phyloP scores from a whole-genome alignment of 345 rosid genomes.

The Ceriops tagal region DNA sequence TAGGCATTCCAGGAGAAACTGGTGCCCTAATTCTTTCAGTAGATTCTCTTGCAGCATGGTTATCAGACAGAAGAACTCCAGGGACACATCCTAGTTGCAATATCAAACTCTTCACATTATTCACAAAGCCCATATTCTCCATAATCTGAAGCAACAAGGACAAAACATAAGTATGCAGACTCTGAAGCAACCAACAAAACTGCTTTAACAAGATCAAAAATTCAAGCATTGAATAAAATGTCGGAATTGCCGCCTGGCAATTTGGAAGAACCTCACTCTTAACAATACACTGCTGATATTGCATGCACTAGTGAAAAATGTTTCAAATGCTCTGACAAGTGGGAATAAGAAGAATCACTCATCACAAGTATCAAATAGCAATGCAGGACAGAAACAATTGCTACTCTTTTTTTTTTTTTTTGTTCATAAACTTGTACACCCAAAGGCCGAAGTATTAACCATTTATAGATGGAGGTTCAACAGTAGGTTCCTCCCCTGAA shows the following conservation, averaged over 20 bases:
- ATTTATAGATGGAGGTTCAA: too few relatives aligned
- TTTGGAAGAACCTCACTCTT: neutral
- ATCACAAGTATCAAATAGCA: too few relatives aligned
- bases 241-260: neutral
- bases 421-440: too few relatives aligned
- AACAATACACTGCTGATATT: too few relatives aligned
- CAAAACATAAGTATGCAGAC: constrained; percentile 4
- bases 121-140: constrained; percentile 80
- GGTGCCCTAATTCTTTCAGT: constrained; percentile 42
- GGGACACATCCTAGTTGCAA: constrained; percentile 75
- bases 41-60: constrained; percentile 38
- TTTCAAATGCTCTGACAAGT: too few relatives aligned
- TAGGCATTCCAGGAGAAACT: constrained; percentile 38
- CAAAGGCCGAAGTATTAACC: too few relatives aligned
- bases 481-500: too few relatives aligned
- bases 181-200: constrained; percentile 1
- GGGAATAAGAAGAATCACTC: too few relatives aligned
- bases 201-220: constrained; percentile 7
- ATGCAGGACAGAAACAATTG: too few relatives aligned
- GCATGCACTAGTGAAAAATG: too few relatives aligned
- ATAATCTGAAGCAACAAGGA: constrained; percentile 54
- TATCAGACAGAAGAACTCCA: constrained; percentile 62
- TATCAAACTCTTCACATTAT: constrained; percentile 64
- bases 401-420: too few relatives aligned
- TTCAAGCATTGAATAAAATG: neutral